Evolutionary conservation across 495 filamentous ascomycete species (phyloP), one percentile per base, ranked within the genome.

Genomic region (Aspergillus hancockii): DNA sequence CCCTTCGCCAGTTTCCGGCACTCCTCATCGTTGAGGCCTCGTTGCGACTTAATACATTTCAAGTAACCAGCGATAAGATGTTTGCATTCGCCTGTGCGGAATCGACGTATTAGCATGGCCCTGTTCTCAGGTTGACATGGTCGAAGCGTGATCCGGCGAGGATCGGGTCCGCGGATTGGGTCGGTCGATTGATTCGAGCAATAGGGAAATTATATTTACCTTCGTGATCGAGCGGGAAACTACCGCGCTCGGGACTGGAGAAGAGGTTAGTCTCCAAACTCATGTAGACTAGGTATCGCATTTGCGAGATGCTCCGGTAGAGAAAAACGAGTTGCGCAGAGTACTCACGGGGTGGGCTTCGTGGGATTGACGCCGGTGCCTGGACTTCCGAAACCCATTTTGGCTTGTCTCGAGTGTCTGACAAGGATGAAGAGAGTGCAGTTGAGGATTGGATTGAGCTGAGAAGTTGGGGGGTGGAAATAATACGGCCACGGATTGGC

Each of bases 191-290:
- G 12, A 16, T 18, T 31, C 14, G 31, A 52, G 12, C 25, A 41
- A 23, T 18, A 46, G 8, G 43, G 30, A 18, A 41, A 9, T 14
- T 13, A n/a, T 23, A 4, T 8, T 8, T 78, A 93, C 92, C 93
- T 67, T 96, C 92, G 63, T 97, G 93, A 69, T 98, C 94, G 46
- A 98, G 86, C 22, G 94, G 94, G 67, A 98, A 98, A 71, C 91
- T 95, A 46, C 94, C 94, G 55, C 94, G 89, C 72, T 98, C 91
- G 0, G 94, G 94, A 50, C 92, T 95, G 62, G 59, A 46, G 3
- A 40, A 22, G 3, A 49, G 49, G 25, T 32, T 13, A 31, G 18
- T 4, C 23, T 36, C 59, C 40, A 58, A 31, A 19, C 10, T 10
- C 30, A n/a, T 43, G 23, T 1, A 9, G 38, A 18, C 5, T 47